These are phyloP conservation scores for Torulaspora globosa DNA, from an alignment of 1,139 yeast genomes.

Conservation along the genomic window DNA sequence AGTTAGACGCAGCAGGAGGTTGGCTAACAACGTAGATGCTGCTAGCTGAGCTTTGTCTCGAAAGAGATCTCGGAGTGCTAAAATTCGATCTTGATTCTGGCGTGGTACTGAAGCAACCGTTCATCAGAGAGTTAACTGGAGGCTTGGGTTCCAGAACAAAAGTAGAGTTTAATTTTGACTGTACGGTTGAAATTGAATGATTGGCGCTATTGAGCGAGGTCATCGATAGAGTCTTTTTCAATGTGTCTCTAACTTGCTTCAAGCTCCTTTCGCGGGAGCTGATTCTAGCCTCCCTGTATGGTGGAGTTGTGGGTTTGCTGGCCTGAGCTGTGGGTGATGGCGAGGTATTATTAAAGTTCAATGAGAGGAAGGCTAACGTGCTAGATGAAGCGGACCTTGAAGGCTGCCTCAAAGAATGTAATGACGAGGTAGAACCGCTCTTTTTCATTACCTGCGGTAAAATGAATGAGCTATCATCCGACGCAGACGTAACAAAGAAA, in stretches of 20 bases:
- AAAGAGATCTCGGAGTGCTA: slow-evolving; percentile 25
- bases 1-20: slow-evolving; percentile 3
- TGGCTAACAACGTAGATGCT: slow-evolving; percentile 10
- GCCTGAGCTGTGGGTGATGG: slow-evolving; percentile 8
- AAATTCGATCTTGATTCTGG: slow-evolving; percentile 33
- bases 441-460: slow-evolving; percentile 13
- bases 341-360: slow-evolving; percentile 7
- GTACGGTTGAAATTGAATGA: slow-evolving; percentile 6
- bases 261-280: slow-evolving; percentile 19
- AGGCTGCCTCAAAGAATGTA: slow-evolving; percentile 29
- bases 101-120: slow-evolving; percentile 34
- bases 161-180: slow-evolving; percentile 28
- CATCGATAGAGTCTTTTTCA: slow-evolving; percentile 33
- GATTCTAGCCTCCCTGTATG: slow-evolving; percentile 6
- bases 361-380: slow-evolving; percentile 10
- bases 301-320: slow-evolving; percentile 10
- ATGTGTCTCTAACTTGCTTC: slow-evolving; percentile 25
- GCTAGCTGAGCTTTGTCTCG: slow-evolving; percentile 25
- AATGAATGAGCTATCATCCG: slow-evolving; percentile 3
- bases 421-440: slow-evolving; percentile 25
- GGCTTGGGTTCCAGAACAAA: slow-evolving; percentile 35
- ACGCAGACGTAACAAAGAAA: slow-evolving; percentile 22
- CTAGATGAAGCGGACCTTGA: slow-evolving; percentile 23
- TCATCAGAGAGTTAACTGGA: slow-evolving; percentile 33
- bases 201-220: slow-evolving; percentile 22